phyloP scores from a whole-genome alignment of 768 basidiomycete genomes.

The Tylopilus balloui region DNA sequence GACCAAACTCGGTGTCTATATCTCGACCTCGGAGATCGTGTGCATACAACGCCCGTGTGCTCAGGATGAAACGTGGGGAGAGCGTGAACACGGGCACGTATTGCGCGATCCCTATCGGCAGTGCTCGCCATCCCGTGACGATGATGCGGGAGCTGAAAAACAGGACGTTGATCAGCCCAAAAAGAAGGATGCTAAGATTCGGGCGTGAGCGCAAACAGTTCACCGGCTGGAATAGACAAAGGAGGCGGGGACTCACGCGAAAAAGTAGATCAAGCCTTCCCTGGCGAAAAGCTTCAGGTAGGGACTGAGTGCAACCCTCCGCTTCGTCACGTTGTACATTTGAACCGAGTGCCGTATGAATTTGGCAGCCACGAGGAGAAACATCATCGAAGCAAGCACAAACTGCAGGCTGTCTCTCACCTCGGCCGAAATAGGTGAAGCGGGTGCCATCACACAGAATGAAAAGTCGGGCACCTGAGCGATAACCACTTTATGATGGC shows the following conservation, averaged over 20 bases:
- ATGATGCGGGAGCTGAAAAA: background rate
- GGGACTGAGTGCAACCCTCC: background rate
- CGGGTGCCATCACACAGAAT: background rate
- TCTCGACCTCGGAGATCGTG: background rate
- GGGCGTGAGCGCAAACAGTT: background rate
- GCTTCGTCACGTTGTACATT: background rate
- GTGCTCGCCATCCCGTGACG: background rate
- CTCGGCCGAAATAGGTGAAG: background rate
- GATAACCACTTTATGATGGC: background rate
- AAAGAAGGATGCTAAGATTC: background rate
- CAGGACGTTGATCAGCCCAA: background rate
- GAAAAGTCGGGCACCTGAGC: background rate
- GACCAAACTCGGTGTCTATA: background rate
- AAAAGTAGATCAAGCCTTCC: conserved; percentile 6
- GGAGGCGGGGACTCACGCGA: conserved; percentile 1
- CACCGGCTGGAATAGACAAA: background rate
- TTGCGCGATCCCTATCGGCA: background rate
- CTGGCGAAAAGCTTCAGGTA: conserved; percentile 2
- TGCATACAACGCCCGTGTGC: conserved; percentile 3
- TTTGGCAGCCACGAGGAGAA: background rate
- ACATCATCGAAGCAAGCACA: background rate
- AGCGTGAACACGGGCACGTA: conserved; percentile 8
- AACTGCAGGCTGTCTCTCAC: background rate
- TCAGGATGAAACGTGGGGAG: conserved; percentile 6
- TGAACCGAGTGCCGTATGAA: background rate